These are phyloP conservation scores for Neurospora intermedia DNA, from an alignment of 495 filamentous ascomycete genomes.

Conservation along the genomic window DNA sequence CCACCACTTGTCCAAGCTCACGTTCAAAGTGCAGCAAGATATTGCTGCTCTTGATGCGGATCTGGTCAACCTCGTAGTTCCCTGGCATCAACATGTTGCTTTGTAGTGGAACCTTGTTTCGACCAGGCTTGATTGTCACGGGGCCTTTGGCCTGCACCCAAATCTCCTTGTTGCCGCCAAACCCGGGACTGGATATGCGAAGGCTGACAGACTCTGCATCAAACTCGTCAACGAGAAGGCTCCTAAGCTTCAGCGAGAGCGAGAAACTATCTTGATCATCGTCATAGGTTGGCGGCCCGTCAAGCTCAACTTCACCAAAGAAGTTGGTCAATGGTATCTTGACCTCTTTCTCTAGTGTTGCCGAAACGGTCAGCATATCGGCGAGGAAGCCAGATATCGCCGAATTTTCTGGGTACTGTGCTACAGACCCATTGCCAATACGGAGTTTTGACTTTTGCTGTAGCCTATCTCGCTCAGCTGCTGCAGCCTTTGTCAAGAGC, in stretches of 20 bases:
- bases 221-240: conserved; percentile 62
- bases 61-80: conserved; percentile 61
- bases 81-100: conserved; percentile 58
- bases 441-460: conserved; percentile 27
- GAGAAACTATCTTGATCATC: conserved; percentile 69
- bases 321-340: conserved; percentile 58
- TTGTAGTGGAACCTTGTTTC: conserved; percentile 38
- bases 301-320: conserved; percentile 59
- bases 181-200: conserved; percentile 42
- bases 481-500: conserved; percentile 64
- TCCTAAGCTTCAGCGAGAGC: conserved; percentile 56
- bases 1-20: conserved; percentile 26
- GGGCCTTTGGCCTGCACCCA: conserved; percentile 44
- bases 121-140: conserved; percentile 42
- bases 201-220: conserved; percentile 55
- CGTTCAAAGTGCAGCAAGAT: conserved; percentile 57
- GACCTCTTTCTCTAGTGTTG: conserved; percentile 51
- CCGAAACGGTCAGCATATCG: conserved; percentile 54
- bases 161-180: conserved; percentile 48
- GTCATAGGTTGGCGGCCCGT: conserved; percentile 58
- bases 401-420: conserved; percentile 41
- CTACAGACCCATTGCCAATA: conserved; percentile 2
- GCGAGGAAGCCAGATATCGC: conserved; percentile 51
- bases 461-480: conserved; percentile 39
- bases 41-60: conserved; percentile 58